Base-by-base conservation (phyloP, 139 green algal species). In the Chlorokybus atmophyticus region DNA sequence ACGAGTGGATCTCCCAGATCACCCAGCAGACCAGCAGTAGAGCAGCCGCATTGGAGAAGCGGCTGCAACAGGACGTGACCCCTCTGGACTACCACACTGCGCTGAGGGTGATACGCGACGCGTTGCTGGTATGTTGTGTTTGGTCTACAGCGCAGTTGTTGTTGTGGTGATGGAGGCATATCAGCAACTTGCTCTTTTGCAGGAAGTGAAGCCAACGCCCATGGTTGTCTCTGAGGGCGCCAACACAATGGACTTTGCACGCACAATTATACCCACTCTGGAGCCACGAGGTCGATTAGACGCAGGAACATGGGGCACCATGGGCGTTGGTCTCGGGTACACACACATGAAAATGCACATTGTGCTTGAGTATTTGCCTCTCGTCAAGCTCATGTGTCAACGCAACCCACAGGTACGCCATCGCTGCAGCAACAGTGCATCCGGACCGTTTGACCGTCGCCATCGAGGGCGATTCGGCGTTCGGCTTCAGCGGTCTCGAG, bases 401-500 rank as follows among this genome's bases (percentile, higher is more conserved):
- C n/a, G n/a, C n/a, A n/a, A n/a, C n/a, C n/a, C n/a, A n/a, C n/a
- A n/a, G n/a, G n/a, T 79, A 72, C 28, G 81, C 82, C 7, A 70
- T 87, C 21, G 82, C 75, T 1, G 74, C 77, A 8, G 80, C 70
- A 4, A 52, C 63, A 5, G 53, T 49, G 5, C 25, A 68, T 8
- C 64, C 68, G n/a, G 63, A 72, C 27, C 64, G 76, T 1, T 55
- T 77, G 42, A 78, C 84, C 26, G 63, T 89, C 25, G 83, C 83
- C 27, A 61, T 90, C 39, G 79, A 90, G 57, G 83, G 83, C 0
- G 83, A 92, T 73, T 83, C 71, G 2, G 83, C 83, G 6, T 91
- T 92, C 72, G 83, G 83, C 48, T 92, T 92, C 64, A 79, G 62
- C 4, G 81, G 68, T 28, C 79, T 85, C 73, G 83, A 92, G 67